These are phyloP conservation scores for Coemansia sp. DNA, from an alignment of 192 early-diverging fungal species.

Conservation along the genomic window DNA sequence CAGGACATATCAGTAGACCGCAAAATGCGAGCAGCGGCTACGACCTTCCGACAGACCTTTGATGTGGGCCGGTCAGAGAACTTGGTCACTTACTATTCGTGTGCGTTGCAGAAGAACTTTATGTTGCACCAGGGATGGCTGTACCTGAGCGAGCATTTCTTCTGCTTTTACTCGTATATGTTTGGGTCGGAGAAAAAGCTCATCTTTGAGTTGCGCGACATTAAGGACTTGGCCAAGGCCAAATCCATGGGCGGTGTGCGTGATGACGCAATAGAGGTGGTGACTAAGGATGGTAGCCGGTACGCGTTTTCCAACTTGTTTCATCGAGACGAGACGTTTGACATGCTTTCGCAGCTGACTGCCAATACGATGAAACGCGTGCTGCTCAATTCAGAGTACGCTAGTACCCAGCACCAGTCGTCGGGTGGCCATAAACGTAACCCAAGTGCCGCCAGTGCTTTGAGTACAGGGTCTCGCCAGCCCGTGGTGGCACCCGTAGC, in stretches of 20 bases:
- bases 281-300: conserved; percentile 76
- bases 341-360: conserved; percentile 89
- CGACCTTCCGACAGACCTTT: conserved; percentile 88
- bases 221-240: conserved; percentile 84
- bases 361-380: conserved; percentile 83
- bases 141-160: conserved; percentile 89
- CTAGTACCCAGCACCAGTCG: conserved; percentile 26
- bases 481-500: background rate
- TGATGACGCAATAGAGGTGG: conserved; percentile 83
- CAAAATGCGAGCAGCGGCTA: conserved; percentile 82
- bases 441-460: conserved; percentile 11
- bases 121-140: conserved; percentile 96
- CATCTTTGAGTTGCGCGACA: conserved; percentile 87
- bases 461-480: background rate
- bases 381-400: conserved; percentile 73
- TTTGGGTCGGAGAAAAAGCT: conserved; percentile 92
- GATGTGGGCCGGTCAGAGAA: conserved; percentile 75
- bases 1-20: conserved; percentile 78
- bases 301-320: conserved; percentile 94
- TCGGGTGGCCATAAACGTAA: conserved; percentile 11
- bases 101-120: conserved; percentile 74
- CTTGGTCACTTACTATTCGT: conserved; percentile 95
- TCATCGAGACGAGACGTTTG: conserved; percentile 94
- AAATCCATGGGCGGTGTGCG: conserved; percentile 89
- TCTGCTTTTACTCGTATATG: conserved; percentile 95